Conservation (phyloP, 2,329 filamentous ascomycete genomes). For the Passalora sequoiae region DNA sequence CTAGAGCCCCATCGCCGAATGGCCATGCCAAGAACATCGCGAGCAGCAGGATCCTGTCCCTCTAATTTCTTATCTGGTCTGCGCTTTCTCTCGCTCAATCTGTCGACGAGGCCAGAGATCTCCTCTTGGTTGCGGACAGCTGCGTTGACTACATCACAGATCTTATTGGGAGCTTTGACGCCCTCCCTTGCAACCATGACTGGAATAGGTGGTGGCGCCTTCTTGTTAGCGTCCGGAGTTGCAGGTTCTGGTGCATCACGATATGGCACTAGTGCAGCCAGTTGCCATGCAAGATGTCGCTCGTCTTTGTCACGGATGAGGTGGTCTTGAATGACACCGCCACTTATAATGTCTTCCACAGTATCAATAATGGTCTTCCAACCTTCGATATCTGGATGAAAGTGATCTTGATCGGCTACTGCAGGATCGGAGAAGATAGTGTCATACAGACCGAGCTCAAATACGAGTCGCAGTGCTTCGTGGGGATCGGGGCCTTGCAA, state of each 20-base stretch:
- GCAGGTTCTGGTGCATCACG: constrained; percentile 45
- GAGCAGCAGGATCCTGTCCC: constrained; percentile 38
- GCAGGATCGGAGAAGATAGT: constrained; percentile 69
- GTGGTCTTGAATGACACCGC: constrained; percentile 17
- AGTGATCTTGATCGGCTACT: constrained; percentile 42
- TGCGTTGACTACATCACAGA: constrained; percentile 61
- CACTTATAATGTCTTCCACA: constrained; percentile 48
- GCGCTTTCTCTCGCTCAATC: constrained; percentile 45
- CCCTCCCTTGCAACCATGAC: constrained; percentile 67
- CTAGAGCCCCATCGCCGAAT: constrained; percentile 67
- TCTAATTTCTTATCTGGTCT: constrained; percentile 44
- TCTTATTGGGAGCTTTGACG: constrained; percentile 72
- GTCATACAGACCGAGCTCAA: constrained; percentile 62
- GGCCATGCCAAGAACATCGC: constrained; percentile 67
- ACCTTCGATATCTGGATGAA: constrained; percentile 52
- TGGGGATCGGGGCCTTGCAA: constrained; percentile 65
- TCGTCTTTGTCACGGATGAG: constrained; percentile 61
- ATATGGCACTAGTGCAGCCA: constrained; percentile 73
- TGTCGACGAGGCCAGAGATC: constrained; percentile 58
- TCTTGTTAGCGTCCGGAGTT: constrained; percentile 42
- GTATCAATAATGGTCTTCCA: constrained; percentile 63
- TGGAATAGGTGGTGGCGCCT: constrained; percentile 54
- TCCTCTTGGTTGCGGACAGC: constrained; percentile 58
- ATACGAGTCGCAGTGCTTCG: constrained; percentile 59
- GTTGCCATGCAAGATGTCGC: constrained; percentile 68